A percentile compares a stretch with the other conserved stretches of the same genome.
Conservation (phyloP, 257 asterid genomes). For the Scutellaria barbata region DNA sequence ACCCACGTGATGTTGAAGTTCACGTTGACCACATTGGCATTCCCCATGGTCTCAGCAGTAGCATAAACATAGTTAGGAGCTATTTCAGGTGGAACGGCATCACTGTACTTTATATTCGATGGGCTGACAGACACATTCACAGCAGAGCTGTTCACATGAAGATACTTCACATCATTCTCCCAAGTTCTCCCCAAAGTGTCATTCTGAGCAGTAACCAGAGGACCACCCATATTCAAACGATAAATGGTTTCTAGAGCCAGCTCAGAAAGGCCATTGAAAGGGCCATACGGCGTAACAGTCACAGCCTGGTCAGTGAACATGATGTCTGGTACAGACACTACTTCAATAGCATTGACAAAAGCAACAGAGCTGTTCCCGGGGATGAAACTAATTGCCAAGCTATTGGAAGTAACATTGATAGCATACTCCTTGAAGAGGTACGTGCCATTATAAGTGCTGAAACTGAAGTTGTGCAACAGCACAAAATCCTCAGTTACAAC, state of each 20-base stretch:
- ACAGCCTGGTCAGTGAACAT: constrained; percentile 60
- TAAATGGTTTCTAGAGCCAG: constrained; percentile 62
- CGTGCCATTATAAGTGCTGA: constrained; percentile 46
- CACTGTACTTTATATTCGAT: constrained; percentile 51
- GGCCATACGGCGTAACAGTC: constrained; percentile 43
- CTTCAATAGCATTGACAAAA: constrained; percentile 77
- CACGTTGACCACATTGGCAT: constrained; percentile 56
- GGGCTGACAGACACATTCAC: constrained; percentile 55
- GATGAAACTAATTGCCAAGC: constrained; percentile 54
- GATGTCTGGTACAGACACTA: constrained; percentile 64
- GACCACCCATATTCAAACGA: constrained; percentile 81
- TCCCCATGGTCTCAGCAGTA: constrained; percentile 81
- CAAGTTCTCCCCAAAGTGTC: constrained; percentile 77
- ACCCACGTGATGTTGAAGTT: constrained; percentile 86
- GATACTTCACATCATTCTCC: constrained; percentile 75
- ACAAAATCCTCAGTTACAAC: constrained; percentile 71
- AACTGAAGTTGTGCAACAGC: constrained; percentile 65
- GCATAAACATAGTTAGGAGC: constrained; percentile 75
- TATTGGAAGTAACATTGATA: constrained; percentile 61
- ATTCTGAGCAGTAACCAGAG: constrained; percentile 64
- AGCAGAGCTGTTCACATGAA: constrained; percentile 70
- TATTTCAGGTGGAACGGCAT: constrained; percentile 55
- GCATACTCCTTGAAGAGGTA: constrained; percentile 65
- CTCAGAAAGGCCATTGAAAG: constrained; percentile 51
- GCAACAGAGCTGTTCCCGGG: constrained; percentile 59